Conservation (phyloP, 805 yeast genomes). For the Myxozyma geophila region DNA sequence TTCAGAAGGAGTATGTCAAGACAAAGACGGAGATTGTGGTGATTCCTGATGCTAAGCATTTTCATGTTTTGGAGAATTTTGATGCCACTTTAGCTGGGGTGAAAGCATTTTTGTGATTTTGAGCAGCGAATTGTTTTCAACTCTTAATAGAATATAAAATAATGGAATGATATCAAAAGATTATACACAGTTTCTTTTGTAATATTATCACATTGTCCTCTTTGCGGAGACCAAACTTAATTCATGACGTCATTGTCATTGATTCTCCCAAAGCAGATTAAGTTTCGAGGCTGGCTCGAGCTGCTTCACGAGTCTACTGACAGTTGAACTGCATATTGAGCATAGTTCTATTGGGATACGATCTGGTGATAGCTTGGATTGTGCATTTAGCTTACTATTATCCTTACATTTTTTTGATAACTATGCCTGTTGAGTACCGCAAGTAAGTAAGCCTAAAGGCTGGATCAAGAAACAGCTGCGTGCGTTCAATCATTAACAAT, state of each 20-base stretch:
- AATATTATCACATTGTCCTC: neutral
- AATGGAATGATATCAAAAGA: too few species aligned
- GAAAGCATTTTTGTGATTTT: neutral
- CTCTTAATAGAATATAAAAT: too few species aligned
- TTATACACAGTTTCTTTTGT: too few species aligned
- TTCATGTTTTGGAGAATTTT: slow-evolving; percentile 19
- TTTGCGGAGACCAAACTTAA: neutral
- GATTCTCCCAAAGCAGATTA: neutral
- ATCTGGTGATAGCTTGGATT: too few species aligned
- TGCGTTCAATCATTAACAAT: too few species aligned
- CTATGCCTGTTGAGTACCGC: slow-evolving; percentile 27
- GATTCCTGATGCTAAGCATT: slow-evolving; percentile 9
- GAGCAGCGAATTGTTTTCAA: too few species aligned
- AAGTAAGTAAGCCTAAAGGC: slow-evolving; percentile 9
- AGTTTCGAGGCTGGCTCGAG: neutral
- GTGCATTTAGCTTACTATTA: neutral
- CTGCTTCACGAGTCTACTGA: too few species aligned
- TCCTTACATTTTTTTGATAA: neutral
- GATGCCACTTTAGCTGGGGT: slow-evolving; percentile 9
- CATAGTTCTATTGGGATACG: too few species aligned
- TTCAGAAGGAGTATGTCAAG: slow-evolving; percentile 7
- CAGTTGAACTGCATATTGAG: too few species aligned
- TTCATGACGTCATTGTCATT: neutral
- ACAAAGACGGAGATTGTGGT: slow-evolving; percentile 5
- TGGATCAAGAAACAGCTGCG: neutral